Conservation (phyloP, 305 asterid species). For the Solanum hybrid region DNA sequence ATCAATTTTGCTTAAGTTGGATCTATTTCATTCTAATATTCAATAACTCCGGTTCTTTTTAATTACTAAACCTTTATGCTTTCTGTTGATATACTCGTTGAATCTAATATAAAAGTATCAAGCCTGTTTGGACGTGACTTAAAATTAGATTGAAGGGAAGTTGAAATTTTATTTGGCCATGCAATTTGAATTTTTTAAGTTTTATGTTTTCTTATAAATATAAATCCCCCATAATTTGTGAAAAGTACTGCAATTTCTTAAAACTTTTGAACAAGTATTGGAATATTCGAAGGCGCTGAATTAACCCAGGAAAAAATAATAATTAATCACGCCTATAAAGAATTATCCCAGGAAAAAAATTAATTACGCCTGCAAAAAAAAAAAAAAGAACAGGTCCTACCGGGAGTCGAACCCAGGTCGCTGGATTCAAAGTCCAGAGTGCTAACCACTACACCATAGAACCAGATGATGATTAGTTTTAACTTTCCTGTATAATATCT, state of each 20-base stretch:
- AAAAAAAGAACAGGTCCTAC: conserved; percentile 45
- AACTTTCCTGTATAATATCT: no score
- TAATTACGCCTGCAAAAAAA: no score
- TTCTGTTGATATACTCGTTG: not conserved
- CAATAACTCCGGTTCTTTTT: not conserved
- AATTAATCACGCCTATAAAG: no score
- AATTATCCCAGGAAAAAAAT: no score
- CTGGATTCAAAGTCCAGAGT: conserved; percentile 99
- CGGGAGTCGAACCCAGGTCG: conserved; percentile 99
- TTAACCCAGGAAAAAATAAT: not conserved
- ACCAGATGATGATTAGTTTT: conserved; percentile 18
- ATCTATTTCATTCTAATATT: not conserved
- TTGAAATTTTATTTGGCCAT: not conserved
- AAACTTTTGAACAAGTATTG: not conserved
- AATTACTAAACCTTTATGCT: not conserved
- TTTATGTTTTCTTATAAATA: no score
- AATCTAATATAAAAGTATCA: not conserved
- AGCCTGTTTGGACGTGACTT: not conserved
- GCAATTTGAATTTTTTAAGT: not conserved
- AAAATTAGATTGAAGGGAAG: not conserved
- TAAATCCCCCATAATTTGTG: not conserved
- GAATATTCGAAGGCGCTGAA: not conserved
- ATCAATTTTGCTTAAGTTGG: not conserved
- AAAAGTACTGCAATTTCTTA: not conserved
- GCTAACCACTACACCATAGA: conserved; percentile 99